Evolutionary conservation across 306 rosid species (phyloP).

Genomic region (Quercus variabilis): DNA sequence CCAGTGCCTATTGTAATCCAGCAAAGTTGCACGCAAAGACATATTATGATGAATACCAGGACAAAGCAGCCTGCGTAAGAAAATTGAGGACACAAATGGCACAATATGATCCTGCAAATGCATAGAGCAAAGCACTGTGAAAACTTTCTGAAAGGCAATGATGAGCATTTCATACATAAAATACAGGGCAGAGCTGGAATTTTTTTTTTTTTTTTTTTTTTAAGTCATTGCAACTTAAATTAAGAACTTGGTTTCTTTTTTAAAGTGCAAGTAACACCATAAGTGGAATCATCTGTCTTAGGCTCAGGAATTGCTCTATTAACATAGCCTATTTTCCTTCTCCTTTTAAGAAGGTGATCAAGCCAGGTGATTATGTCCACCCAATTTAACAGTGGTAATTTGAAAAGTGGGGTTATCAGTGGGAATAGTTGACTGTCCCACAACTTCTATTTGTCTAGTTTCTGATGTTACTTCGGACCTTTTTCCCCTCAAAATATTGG

Average conservation of each 20-base stretch:
- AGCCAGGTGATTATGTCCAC: no score
- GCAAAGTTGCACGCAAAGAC: conserved; percentile 72
- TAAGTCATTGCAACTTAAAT: neutral
- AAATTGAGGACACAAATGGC: conserved; percentile 72
- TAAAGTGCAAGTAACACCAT: no score
- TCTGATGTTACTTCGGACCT: no score
- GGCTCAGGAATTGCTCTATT: no score
- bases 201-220: neutral
- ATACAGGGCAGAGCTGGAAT: neutral
- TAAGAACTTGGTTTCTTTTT: neutral
- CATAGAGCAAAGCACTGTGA: conserved; percentile 19
- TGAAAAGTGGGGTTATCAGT: no score
- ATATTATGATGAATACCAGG: conserved; percentile 79
- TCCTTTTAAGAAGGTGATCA: no score
- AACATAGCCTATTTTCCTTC: no score
- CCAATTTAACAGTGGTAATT: no score
- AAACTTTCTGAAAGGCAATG: conserved; percentile 22
- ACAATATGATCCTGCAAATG: conserved; percentile 65
- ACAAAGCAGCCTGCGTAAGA: conserved; percentile 77
- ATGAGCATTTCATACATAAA: neutral
- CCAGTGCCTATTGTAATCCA: conserved; percentile 78
- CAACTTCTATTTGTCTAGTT: no score
- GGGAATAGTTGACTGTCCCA: no score
- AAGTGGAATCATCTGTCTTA: no score
- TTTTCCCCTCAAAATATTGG: no score